Evolutionary conservation across 164 flowering plant species (phyloP), one percentile per base, ranked within the genome.

Genomic region (Annona squamosa): DNA sequence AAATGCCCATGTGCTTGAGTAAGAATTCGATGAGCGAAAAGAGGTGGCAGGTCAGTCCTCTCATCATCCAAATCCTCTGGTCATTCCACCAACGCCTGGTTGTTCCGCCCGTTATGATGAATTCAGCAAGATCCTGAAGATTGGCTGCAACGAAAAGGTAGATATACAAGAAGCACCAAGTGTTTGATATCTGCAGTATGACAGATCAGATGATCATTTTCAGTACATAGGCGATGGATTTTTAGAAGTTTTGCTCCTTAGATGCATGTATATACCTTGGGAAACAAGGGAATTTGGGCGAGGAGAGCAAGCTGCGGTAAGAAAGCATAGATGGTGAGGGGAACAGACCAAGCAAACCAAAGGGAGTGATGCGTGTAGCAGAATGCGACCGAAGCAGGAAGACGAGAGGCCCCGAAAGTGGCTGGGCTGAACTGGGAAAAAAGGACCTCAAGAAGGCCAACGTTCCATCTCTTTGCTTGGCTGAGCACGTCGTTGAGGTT

Each of bases 41-140:
- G 3, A 77, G 44, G 75, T 65, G 81, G 66, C 81, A 81, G 17
- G 98, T 72, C 3, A 82, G 74, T 16, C 97, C 92, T 37, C 83
- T 81, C 19, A 87, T 80, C 78, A 88, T 47, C 94, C 93, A 93
- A 81, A 87, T 84, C 68, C 97, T 82, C 65, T 91, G 93, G 43
- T 84, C 87, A 48, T 73, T 92, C 91, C 91, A 88, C 98, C 98
- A 92, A 65, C 76, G 78, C 57, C 46, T 65, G 42, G 81, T 7
- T 3, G 85, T 81, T 3, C 84, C 82, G 19, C 81, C 80, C 1
- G 13, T 76, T 1, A 82, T 42, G 0, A 78, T 5, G 73, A 78
- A 86, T 2, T 91, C 98, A 0, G 80, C 1, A 1, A 72, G 45
- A 70, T 92, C 93, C 81, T 89, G 88, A 56, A 19, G 81, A 52